A percentile compares a stretch with the other conserved stretches of the same genome.
Evolutionary conservation across 306 rosid species (phyloP).

Genomic region (Mimosa pudica): DNA sequence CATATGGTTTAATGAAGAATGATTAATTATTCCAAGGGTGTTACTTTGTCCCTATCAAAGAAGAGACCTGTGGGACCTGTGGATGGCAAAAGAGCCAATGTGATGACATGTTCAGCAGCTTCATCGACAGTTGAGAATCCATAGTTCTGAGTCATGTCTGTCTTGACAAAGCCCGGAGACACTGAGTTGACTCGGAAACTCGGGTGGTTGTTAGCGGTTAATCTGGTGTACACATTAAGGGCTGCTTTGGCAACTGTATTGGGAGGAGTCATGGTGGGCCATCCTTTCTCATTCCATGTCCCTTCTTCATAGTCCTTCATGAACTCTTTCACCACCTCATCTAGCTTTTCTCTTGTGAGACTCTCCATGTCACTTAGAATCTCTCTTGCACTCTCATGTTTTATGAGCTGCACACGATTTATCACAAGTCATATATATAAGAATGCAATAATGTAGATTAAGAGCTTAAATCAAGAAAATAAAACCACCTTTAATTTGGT

Average conservation of each 20-base stretch:
- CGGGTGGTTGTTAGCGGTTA: background rate
- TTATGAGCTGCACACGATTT: background rate
- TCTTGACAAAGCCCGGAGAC: conserved; percentile 5
- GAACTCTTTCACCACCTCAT: background rate
- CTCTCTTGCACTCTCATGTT: background rate
- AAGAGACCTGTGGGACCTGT: conserved; percentile 4
- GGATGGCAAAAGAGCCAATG: background rate
- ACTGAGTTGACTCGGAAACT: background rate
- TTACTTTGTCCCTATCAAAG: background rate
- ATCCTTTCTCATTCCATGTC: background rate
- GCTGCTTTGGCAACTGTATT: background rate
- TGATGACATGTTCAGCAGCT: background rate
- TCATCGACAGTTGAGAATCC: background rate
- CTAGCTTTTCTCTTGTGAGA: background rate
- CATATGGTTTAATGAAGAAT: no score
- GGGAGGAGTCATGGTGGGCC: background rate
- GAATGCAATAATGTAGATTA: background rate
- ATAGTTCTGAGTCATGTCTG: background rate
- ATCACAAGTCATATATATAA: background rate
- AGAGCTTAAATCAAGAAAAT: no score
- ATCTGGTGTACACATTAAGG: background rate
- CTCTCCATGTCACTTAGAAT: background rate
- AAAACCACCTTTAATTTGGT: no score
- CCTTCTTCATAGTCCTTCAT: conserved; percentile 4
- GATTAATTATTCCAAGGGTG: background rate